Conservation (phyloP, 768 basidiomycete species). For the Podaxis sp. region DNA sequence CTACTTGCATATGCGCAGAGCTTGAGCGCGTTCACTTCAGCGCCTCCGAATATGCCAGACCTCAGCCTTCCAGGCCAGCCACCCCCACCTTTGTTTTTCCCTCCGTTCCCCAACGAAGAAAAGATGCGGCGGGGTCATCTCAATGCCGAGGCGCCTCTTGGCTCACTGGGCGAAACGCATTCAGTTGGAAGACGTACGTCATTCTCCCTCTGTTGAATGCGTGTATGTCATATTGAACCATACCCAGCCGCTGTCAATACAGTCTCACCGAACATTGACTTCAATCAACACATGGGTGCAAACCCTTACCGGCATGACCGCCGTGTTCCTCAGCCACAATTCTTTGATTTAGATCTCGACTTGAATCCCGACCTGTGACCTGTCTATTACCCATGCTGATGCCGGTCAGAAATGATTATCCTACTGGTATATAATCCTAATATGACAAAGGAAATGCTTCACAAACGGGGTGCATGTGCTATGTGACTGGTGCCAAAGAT, state of each 20-base stretch:
- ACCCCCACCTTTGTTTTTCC: constrained; percentile 79
- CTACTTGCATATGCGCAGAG: constrained; percentile 82
- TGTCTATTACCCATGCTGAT: not conserved
- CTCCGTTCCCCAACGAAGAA: constrained; percentile 88
- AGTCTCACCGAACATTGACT: constrained; percentile 49
- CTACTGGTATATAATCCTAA: constrained; percentile 1
- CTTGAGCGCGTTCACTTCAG: constrained; percentile 81
- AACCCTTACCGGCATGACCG: constrained; percentile 73
- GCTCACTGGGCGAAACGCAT: constrained; percentile 75
- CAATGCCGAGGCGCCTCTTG: constrained; percentile 77
- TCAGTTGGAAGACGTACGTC: constrained; percentile 70
- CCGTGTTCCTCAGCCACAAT: constrained; percentile 51
- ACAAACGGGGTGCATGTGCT: not conserved
- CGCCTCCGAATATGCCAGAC: constrained; percentile 85
- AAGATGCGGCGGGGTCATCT: constrained; percentile 83
- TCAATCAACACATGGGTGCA: constrained; percentile 45
- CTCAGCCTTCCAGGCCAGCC: constrained; percentile 64
- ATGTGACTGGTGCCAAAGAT: not conserved
- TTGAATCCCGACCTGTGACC: constrained; percentile 72
- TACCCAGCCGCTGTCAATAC: constrained; percentile 46
- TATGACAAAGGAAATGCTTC: not conserved
- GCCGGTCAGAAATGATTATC: not conserved
- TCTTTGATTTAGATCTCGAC: constrained; percentile 80
- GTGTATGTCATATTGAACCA: constrained; percentile 5
- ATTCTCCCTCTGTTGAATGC: not conserved